Percentiles rank a stretch among this genome's conserved stretches.
Conservation (phyloP, 306 rosid genomes). For the Casuarina equisetifolia region DNA sequence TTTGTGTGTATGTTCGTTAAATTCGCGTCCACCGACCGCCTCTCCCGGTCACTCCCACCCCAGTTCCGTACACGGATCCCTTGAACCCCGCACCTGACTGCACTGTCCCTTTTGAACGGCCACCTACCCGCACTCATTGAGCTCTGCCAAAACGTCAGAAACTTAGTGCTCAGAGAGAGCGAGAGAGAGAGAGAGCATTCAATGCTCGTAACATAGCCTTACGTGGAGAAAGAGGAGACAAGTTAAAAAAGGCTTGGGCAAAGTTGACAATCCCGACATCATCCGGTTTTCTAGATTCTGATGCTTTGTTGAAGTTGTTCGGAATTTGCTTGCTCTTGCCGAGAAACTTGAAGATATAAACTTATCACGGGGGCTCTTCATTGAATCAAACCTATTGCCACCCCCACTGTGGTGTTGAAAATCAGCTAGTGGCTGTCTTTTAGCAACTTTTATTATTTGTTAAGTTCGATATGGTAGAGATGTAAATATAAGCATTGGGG, state of each 20-base stretch:
- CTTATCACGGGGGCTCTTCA: constrained; percentile 69
- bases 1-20: too few species aligned
- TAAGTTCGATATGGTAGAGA: background rate
- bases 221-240: too few species aligned
- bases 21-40: constrained; percentile 42
- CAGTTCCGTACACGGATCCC: background rate
- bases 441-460: background rate
- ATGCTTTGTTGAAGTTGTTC: background rate
- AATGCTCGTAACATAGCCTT: background rate
- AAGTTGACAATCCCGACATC: constrained; percentile 22
- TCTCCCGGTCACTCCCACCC: constrained; percentile 16
- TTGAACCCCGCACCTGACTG: background rate
- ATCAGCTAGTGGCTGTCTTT: constrained; percentile 16
- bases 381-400: constrained; percentile 68
- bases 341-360: constrained; percentile 63
- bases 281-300: background rate
- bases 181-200: too few species aligned
- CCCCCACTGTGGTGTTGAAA: constrained; percentile 20
- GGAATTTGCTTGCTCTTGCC: constrained; percentile 68
- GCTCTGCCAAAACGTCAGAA: background rate
- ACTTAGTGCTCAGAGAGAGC: background rate
- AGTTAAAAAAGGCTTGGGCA: background rate
- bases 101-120: constrained; percentile 5
- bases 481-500: background rate
- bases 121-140: constrained; percentile 4